Evolutionary conservation across 1,284 basidiomycete species (phyloP).

Genomic region (Ustilago trichophora): DNA sequence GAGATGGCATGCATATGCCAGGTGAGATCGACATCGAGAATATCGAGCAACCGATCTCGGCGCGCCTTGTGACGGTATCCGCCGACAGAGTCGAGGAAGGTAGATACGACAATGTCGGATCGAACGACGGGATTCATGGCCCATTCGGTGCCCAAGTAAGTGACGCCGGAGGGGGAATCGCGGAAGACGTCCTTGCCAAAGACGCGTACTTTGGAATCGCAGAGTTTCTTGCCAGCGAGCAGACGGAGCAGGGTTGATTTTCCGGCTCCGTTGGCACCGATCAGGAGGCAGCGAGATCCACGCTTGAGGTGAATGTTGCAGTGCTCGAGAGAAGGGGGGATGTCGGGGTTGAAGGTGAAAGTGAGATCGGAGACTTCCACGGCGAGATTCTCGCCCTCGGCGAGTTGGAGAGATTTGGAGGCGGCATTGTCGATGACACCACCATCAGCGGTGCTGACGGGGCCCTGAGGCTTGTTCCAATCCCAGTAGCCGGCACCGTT

Average conservation of each 20-base stretch:
- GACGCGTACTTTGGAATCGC: slow-evolving; percentile 54
- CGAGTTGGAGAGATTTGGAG: slow-evolving; percentile 19
- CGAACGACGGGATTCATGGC: slow-evolving; percentile 96
- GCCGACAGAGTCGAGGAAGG: slow-evolving; percentile 83
- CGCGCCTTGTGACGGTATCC: slow-evolving; percentile 92
- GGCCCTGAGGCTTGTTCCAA: slow-evolving; percentile 52
- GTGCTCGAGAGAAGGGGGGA: slow-evolving; percentile 50
- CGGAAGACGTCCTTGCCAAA: slow-evolving; percentile 65
- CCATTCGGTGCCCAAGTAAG: slow-evolving; percentile 82
- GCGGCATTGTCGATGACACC: slow-evolving; percentile 37
- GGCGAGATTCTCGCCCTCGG: slow-evolving; percentile 37
- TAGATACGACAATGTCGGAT: slow-evolving; percentile 69
- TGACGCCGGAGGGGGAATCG: slow-evolving; percentile 66
- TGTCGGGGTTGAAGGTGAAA: slow-evolving; percentile 52
- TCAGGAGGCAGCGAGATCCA: slow-evolving; percentile 61
- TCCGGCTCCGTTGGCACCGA: slow-evolving; percentile 75
- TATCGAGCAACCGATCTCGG: slow-evolving; percentile 84
- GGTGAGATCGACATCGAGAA: slow-evolving; percentile 86
- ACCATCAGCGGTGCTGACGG: slow-evolving; percentile 19
- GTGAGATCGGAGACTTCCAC: slow-evolving; percentile 61
- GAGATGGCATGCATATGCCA: slow-evolving; percentile 87
- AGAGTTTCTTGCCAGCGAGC: slow-evolving; percentile 81
- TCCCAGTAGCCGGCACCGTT: slow-evolving; percentile 58
- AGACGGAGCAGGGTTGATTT: slow-evolving; percentile 95
- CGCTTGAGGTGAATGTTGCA: slow-evolving; percentile 55